Evolutionary conservation across 1,139 yeast genomes (phyloP).

Genomic region (Neolecta irregularis): DNA sequence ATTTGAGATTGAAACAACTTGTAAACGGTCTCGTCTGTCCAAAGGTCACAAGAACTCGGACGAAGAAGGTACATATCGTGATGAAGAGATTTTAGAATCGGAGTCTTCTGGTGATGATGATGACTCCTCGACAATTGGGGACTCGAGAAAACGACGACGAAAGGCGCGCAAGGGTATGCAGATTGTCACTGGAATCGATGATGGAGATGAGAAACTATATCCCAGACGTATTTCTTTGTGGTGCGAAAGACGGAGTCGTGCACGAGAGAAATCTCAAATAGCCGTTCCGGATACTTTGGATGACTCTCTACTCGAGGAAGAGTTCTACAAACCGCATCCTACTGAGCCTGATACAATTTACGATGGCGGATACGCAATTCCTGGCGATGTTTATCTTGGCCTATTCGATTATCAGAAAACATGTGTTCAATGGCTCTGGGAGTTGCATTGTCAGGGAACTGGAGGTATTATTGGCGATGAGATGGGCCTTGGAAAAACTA

Average conservation of each 20-base stretch:
- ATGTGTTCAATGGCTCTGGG: slow-evolving; percentile 62
- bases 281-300: slow-evolving; percentile 9
- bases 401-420: slow-evolving; percentile 88
- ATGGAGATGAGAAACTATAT: slow-evolving; percentile 57
- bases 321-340: slow-evolving; percentile 69
- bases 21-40: no score
- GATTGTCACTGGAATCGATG: slow-evolving; percentile 32
- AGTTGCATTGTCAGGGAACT: slow-evolving; percentile 64
- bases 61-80: slow-evolving; percentile 4
- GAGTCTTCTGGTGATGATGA: slow-evolving; percentile 15
- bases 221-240: slow-evolving; percentile 22
- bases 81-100: slow-evolving; percentile 14
- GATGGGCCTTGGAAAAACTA: slow-evolving; percentile 94
- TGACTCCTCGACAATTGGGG: slow-evolving; percentile 18
- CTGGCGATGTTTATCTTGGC: slow-evolving; percentile 81
- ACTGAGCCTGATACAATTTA: slow-evolving; percentile 56
- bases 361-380: slow-evolving; percentile 53
- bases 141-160: slow-evolving; percentile 20
- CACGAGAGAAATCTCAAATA: slow-evolving; percentile 20
- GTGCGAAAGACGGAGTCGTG: slow-evolving; percentile 20
- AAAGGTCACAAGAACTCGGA: slow-evolving; percentile 10
- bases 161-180: no score
- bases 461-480: slow-evolving; percentile 97
- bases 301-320: slow-evolving; percentile 32
- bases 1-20: no score